Evolutionary conservation across 805 yeast species (phyloP).

Genomic region (Nakazawaea wickerhamii): DNA sequence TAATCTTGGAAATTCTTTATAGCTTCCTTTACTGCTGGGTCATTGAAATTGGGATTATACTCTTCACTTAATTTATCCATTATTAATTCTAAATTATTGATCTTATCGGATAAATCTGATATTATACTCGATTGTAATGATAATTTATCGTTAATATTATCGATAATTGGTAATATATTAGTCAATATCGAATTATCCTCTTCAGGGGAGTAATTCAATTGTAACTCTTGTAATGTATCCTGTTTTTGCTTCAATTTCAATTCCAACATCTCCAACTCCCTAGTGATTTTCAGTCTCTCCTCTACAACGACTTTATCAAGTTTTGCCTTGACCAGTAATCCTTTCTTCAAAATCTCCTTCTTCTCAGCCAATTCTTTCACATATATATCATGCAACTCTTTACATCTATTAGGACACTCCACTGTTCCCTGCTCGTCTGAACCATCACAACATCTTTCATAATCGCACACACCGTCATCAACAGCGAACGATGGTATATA

Average conservation of each 20-base stretch:
- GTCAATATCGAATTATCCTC: constrained; percentile 13
- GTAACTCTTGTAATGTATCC: constrained; percentile 22
- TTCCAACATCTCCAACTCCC: constrained; percentile 18
- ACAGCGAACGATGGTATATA: constrained; percentile 63
- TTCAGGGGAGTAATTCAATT: constrained; percentile 20
- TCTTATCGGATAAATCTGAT: constrained; percentile 15
- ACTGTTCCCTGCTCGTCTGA: constrained; percentile 60
- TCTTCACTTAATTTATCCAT: constrained; percentile 43
- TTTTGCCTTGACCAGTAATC: constrained; percentile 28
- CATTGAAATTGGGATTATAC: constrained; percentile 84
- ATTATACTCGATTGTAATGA: constrained; percentile 14
- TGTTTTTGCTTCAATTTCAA: constrained; percentile 27
- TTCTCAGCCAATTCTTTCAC: constrained; percentile 19
- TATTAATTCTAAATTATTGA: constrained; percentile 36
- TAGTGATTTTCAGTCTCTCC: constrained; percentile 17
- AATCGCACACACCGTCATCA: constrained; percentile 91
- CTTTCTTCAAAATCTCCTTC: constrained; percentile 23
- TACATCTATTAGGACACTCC: constrained; percentile 55
- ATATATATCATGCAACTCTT: constrained; percentile 39
- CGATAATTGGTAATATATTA: constrained; percentile 5
- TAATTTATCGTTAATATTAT: constrained; percentile 11
- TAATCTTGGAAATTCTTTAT: constrained; percentile 50
- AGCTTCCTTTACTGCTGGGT: constrained; percentile 75
- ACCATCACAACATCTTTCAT: constrained; percentile 88
- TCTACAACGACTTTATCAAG: constrained; percentile 25